A percentile compares a stretch with the other conserved stretches of the same genome.
Evolutionary conservation across 805 yeast species (phyloP).

Genomic region (Wickerhamiella bombiphila): DNA sequence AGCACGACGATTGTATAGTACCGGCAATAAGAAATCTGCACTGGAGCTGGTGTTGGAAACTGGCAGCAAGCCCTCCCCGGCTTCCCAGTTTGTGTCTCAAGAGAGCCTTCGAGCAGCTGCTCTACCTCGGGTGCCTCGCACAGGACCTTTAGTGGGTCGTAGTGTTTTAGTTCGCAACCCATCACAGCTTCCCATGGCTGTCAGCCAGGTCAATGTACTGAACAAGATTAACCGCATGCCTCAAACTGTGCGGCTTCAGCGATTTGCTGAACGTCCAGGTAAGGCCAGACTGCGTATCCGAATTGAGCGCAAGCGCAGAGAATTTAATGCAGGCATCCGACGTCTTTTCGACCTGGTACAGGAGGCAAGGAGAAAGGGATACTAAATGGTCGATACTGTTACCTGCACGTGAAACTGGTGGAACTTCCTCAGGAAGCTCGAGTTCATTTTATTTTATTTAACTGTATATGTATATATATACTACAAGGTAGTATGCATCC

Average conservation of each 20-base stretch:
- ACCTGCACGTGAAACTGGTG: too few relatives aligned
- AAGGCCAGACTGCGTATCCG: conserved; percentile 21
- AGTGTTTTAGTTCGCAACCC: conserved; percentile 17
- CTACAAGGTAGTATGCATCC: too few relatives aligned
- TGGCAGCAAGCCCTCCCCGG: too few relatives aligned
- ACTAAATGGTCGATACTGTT: too few relatives aligned
- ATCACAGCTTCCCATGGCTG: conserved; percentile 15
- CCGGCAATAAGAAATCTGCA: too few relatives aligned
- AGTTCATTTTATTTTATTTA: too few relatives aligned
- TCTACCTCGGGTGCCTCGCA: conserved; percentile 18
- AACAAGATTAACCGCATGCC: conserved; percentile 21
- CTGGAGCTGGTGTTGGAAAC: too few relatives aligned
- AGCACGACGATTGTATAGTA: too few relatives aligned
- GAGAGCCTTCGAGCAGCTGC: neutral
- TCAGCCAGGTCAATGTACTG: conserved; percentile 17
- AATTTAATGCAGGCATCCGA: conserved; percentile 23
- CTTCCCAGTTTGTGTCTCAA: too few relatives aligned
- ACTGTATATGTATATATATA: too few relatives aligned
- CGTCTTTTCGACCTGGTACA: conserved; percentile 22
- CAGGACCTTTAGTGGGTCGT: conserved; percentile 24
- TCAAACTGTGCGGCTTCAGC: conserved; percentile 18
- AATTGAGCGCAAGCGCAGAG: conserved; percentile 21
- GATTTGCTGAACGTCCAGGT: conserved; percentile 24
- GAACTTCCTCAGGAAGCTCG: too few relatives aligned
- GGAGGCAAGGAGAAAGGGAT: conserved; percentile 8